Percentiles rank a stretch among this genome's conserved stretches.
phyloP scores from a whole-genome alignment of 371 early-diverging fungal genomes.

The Mortierella sp. region DNA sequence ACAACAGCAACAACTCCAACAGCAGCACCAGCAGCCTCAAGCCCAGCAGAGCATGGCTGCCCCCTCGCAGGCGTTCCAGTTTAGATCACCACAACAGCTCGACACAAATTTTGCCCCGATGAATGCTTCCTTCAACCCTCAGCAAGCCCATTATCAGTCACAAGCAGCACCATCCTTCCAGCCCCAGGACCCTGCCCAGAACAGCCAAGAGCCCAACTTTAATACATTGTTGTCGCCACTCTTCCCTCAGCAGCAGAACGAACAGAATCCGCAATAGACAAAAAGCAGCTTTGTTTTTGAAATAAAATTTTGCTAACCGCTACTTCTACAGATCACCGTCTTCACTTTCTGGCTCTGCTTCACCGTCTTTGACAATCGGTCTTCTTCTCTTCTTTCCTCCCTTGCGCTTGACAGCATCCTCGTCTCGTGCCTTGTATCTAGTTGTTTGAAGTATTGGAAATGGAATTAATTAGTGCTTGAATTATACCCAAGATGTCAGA shows the following conservation, averaged over 20 bases:
- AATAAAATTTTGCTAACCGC: neutral
- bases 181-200: conserved; percentile 21
- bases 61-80: conserved; percentile 12
- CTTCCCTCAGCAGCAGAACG: conserved; percentile 31
- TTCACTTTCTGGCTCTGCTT: neutral
- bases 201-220: conserved; percentile 22
- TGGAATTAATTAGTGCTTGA: neutral
- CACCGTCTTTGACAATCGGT: neutral
- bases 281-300: neutral
- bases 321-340: conserved; percentile 12
- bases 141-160: conserved; percentile 18
- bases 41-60: conserved; percentile 6
- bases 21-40: conserved; percentile 13
- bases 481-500: neutral
- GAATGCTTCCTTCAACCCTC: conserved; percentile 20
- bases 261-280: conserved; percentile 21
- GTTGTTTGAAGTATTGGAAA: neutral
- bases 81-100: conserved; percentile 15
- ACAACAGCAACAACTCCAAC: conserved; percentile 39
- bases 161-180: conserved; percentile 1
- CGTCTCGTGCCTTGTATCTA: conserved; percentile 40
- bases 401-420: conserved; percentile 19
- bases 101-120: conserved; percentile 1
- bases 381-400: conserved; percentile 24
- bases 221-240: conserved; percentile 34